Conservation (phyloP, 2,329 filamentous ascomycete genomes). For the Arthrobotrys musiformis region DNA sequence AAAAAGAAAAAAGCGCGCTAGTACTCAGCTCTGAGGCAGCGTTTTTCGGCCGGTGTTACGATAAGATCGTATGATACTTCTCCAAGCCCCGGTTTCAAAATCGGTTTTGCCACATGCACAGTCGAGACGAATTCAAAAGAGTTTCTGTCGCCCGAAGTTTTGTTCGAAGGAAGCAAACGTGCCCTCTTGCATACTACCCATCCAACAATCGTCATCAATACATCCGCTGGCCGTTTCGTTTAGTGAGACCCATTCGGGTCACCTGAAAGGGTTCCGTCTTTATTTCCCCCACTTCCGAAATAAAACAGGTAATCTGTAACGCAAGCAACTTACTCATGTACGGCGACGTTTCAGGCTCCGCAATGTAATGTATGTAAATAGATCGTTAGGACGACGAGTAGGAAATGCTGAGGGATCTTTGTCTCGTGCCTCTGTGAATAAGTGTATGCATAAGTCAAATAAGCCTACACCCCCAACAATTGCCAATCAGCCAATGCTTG, state of each 20-base stretch:
- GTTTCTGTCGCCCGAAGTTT: too few relatives aligned
- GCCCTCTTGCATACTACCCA: slow-evolving; percentile 5
- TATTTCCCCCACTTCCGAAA: slow-evolving; percentile 10
- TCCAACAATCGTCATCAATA: slow-evolving; percentile 32
- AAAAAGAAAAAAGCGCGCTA: background rate
- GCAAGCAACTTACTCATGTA: background rate
- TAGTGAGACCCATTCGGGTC: slow-evolving; percentile 11
- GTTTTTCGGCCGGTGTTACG: slow-evolving; percentile 2
- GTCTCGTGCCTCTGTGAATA: background rate
- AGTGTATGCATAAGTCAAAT: background rate
- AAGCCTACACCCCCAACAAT: too few relatives aligned
- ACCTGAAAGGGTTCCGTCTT: slow-evolving; percentile 8
- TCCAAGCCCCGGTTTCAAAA: background rate
- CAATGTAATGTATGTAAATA: too few relatives aligned
- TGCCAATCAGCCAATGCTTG: background rate
- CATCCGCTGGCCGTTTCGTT: background rate
- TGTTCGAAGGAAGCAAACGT: slow-evolving; percentile 7
- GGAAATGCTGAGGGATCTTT: background rate
- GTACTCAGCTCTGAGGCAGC: too few relatives aligned
- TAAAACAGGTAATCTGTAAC: slow-evolving; percentile 1
- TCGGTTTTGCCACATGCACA: slow-evolving; percentile 44
- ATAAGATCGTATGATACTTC: slow-evolving; percentile 27
- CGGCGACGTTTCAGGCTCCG: slow-evolving; percentile 27
- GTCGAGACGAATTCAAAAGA: too few relatives aligned
- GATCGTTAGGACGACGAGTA: background rate